Evolutionary conservation across 1,284 basidiomycete genomes (phyloP), one percentile per base, ranked within the genome.

Genomic region (Phenoliferia sp.): DNA sequence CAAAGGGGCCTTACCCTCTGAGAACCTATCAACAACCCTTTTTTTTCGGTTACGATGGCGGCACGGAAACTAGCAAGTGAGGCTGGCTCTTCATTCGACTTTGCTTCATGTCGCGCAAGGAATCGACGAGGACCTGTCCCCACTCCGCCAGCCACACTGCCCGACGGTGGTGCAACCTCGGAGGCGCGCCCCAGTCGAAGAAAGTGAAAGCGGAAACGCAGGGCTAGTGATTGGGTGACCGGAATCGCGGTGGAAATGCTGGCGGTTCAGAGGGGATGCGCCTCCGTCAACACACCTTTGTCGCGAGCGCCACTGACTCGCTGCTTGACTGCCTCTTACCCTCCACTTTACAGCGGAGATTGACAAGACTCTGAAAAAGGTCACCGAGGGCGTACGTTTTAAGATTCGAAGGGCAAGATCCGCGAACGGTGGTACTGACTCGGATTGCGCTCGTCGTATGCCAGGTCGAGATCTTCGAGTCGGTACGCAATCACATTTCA

Each of bases 361-460:
- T 75, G 94, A 96, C 85, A 87, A 90, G 78, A 96, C 93, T 64
- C 84, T 96, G 77, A 97, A 97, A 84, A 92, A 92, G 83, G 92
- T 97, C 75, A 77, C 88, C 44, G 90, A 94, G 81, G 94, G 94
- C 71, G 92, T 72, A 34, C 58, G 72, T 71, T n/a, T n/a, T 26
- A 22, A 10, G 1, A 33, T 17, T 44, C 7, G 7, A 19, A n/a
- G 12, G 31, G 26, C 9, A 5, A 7, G 48, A 6, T 6, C 5
- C 5, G 48, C 28, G 48, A 19, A 7, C n/a, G 3, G 7, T 2
- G 2, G 12, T 26, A 33, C 2, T 1, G n/a, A n/a, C 16, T 59
- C 57, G 32, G 50, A 33, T 9, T 28, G 28, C 29, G 9, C 44
- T 26, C 31, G 26, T 4, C 48, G 29, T 16, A 4, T 31, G 3